These are phyloP conservation scores for Bryopsis sp. DNA, from an alignment of 139 green algal genomes.

Conservation along the genomic window DNA sequence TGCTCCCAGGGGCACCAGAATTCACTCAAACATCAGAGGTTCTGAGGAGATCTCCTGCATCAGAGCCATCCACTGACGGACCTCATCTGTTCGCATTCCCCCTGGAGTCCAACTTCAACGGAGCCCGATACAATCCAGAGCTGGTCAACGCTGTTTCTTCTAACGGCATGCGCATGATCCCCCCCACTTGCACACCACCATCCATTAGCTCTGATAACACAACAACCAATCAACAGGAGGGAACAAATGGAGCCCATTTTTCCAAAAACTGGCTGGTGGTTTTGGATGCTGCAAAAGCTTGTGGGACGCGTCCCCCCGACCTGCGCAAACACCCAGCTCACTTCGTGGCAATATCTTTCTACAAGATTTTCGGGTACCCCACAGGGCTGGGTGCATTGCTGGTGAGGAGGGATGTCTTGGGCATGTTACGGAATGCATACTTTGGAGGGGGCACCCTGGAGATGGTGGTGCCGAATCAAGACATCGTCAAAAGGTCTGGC, in stretches of 20 bases:
- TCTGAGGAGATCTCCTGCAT: no score
- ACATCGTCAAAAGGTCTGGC: no score
- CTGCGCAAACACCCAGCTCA: constrained; percentile 41
- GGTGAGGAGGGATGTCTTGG: constrained; percentile 35
- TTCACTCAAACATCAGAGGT: no score
- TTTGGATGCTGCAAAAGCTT: constrained; percentile 60
- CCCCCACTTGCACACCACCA: no score
- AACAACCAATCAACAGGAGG: constrained; percentile 41
- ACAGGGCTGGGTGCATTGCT: constrained; percentile 55
- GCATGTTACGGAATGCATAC: constrained; percentile 48
- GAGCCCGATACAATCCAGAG: constrained; percentile 66
- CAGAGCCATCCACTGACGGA: neutral
- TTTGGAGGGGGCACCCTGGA: constrained; percentile 60
- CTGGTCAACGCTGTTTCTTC: no score
- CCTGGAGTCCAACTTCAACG: constrained; percentile 60
- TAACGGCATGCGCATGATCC: no score
- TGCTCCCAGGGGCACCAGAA: no score
- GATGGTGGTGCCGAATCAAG: constrained; percentile 41
- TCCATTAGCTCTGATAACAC: constrained; percentile 43
- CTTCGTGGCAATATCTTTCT: constrained; percentile 66
- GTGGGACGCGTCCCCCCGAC: constrained; percentile 55
- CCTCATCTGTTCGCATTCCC: constrained; percentile 64
- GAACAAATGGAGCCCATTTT: constrained; percentile 19
- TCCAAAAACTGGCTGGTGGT: constrained; percentile 47
- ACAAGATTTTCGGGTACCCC: constrained; percentile 73